Conservation (phyloP, 768 basidiomycete species). For the Mrakia hoshinonis region DNA sequence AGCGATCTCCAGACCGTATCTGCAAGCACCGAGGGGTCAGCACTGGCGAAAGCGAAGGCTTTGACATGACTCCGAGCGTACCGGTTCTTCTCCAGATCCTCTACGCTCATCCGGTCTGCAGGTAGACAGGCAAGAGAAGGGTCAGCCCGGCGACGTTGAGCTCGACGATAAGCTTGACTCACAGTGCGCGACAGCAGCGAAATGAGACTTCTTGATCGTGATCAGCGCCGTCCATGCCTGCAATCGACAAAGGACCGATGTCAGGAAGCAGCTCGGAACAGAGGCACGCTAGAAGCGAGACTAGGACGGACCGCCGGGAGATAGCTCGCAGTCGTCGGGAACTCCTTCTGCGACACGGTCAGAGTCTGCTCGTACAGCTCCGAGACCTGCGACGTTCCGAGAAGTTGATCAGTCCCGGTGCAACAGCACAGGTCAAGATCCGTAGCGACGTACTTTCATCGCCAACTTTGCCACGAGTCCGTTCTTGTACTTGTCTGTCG, state of each 20-base stretch:
- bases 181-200: slow-evolving; percentile 74
- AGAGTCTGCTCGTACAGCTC: slow-evolving; percentile 55
- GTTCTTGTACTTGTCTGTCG: slow-evolving; percentile 63
- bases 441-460: slow-evolving; percentile 48
- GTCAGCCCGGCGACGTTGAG: not conserved
- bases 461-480: slow-evolving; percentile 74
- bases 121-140: not conserved
- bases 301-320: slow-evolving; percentile 30
- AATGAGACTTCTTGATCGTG: slow-evolving; percentile 73
- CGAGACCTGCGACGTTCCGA: slow-evolving; percentile 46
- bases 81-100: slow-evolving; percentile 65
- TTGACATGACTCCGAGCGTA: slow-evolving; percentile 38
- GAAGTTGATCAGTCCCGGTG: not conserved
- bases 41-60: too few species aligned
- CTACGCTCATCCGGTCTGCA: slow-evolving; percentile 63
- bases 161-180: not conserved
- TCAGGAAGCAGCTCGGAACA: not conserved
- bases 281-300: too few species aligned
- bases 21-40: not conserved
- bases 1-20: slow-evolving; percentile 69
- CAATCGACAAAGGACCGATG: not conserved
- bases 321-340: slow-evolving; percentile 36
- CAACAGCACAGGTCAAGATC: not conserved
- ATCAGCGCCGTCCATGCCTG: slow-evolving; percentile 76
- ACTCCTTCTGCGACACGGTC: slow-evolving; percentile 34